phyloP scores from a whole-genome alignment of 106 monocot species.

The Triglochin maritima region DNA sequence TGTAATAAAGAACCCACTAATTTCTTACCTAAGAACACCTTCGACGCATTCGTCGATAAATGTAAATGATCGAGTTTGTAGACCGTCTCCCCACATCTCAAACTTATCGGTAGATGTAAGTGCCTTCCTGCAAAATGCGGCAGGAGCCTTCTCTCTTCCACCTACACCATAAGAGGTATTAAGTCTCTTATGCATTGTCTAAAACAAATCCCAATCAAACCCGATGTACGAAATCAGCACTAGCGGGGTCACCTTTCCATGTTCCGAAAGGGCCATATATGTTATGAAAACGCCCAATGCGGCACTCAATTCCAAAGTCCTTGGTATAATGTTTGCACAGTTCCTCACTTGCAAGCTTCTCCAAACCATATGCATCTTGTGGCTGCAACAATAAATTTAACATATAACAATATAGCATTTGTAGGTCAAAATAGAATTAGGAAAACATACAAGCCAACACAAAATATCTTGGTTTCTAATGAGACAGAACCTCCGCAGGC shows the following conservation, averaged over 20 bases:
- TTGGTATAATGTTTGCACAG: conserved; percentile 86
- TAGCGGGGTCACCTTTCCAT: conserved; percentile 54
- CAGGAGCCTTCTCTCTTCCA: conserved; percentile 91
- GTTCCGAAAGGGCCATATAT: conserved; percentile 92
- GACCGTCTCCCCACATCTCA: conserved; percentile 93
- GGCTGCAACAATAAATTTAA: conserved; percentile 30
- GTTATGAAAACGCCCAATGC: conserved; percentile 78
- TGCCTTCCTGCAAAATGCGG: conserved; percentile 80
- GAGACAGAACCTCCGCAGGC: conserved; percentile 71
- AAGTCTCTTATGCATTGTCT: not conserved
- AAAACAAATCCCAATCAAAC: not conserved
- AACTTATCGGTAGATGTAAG: conserved; percentile 65
- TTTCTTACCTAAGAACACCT: conserved; percentile 65
- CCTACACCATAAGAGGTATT: conserved; percentile 20
- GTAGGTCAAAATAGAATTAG: not conserved
- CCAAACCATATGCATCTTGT: conserved; percentile 93
- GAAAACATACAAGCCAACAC: not conserved
- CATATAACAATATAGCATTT: not conserved
- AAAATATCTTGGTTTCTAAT: not conserved
- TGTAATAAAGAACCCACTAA: too few species aligned
- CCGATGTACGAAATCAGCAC: not conserved
- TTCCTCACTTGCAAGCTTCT: conserved; percentile 84
- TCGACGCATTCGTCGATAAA: conserved; percentile 94
- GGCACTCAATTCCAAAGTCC: conserved; percentile 83
- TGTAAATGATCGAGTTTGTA: conserved; percentile 85